A percentile compares a stretch with the other conserved stretches of the same genome.
phyloP scores from a whole-genome alignment of 148 eudicot species.

The Chenopodium quinoa region DNA sequence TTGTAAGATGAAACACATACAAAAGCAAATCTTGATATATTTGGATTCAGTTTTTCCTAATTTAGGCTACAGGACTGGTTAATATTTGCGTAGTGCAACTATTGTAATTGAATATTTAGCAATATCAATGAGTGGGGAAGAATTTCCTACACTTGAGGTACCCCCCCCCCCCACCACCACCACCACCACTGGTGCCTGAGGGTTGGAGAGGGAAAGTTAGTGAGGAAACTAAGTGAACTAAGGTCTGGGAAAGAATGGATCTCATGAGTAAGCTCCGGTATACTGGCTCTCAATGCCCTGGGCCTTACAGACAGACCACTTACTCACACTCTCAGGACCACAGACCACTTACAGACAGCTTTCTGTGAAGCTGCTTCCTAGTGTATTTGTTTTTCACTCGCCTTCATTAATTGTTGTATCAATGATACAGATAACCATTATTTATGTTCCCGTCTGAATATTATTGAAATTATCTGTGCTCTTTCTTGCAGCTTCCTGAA shows the following conservation, averaged over 20 bases:
- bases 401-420: neutral
- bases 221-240: neutral
- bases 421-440: neutral
- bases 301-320: neutral
- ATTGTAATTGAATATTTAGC: neutral
- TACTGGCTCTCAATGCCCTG: neutral
- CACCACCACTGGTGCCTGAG: no score
- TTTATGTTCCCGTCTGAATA: neutral
- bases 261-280: neutral
- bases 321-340: neutral
- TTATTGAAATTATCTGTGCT: conserved; percentile 9
- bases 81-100: neutral
- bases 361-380: neutral
- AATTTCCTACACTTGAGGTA: neutral
- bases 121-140: neutral
- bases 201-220: neutral
- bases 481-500: conserved; percentile 76
- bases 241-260: neutral
- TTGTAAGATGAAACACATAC: no score
- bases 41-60: neutral
- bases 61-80: neutral
- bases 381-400: neutral
- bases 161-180: no score
- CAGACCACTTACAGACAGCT: neutral
- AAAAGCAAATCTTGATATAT: neutral